Conservation (phyloP, 192 early-diverging fungal species). For the Phlyctochytrium arcticum region DNA sequence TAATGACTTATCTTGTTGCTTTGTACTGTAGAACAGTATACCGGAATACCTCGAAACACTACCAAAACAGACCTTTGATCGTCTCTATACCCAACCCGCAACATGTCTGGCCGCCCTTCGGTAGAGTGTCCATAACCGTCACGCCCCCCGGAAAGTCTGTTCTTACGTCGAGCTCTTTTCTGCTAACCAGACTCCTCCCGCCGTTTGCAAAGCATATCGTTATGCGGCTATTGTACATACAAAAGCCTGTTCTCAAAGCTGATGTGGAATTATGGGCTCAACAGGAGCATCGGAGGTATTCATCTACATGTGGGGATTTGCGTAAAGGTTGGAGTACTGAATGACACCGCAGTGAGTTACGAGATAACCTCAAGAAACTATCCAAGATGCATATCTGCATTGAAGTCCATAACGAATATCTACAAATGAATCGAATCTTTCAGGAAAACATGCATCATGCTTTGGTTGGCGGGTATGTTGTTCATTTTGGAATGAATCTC, state of each 20-base stretch:
- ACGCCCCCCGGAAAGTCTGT: not conserved
- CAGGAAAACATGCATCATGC: slow-evolving; percentile 44
- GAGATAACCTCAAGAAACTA: slow-evolving; percentile 65
- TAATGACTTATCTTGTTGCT: not conserved
- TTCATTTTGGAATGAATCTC: not conserved
- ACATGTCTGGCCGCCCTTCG: slow-evolving; percentile 91
- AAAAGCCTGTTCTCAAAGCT: slow-evolving; percentile 49
- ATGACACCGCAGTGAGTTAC: slow-evolving; percentile 51
- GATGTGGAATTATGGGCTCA: slow-evolving; percentile 65
- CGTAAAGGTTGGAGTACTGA: not conserved
- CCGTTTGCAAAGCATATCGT: slow-evolving; percentile 83
- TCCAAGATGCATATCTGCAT: slow-evolving; percentile 66
- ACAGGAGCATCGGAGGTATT: not conserved
- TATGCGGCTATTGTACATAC: slow-evolving; percentile 81
- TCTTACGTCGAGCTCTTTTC: not conserved
- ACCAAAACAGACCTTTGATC: slow-evolving; percentile 66
- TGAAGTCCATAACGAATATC: slow-evolving; percentile 39
- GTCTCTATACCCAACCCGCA: slow-evolving; percentile 83
- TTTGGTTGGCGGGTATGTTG: slow-evolving; percentile 37
- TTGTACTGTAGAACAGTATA: slow-evolving; percentile 13
- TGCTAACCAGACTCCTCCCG: slow-evolving; percentile 60
- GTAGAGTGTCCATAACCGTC: slow-evolving; percentile 27
- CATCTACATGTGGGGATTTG: too few relatives aligned
- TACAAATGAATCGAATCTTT: slow-evolving; percentile 41
- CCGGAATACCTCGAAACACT: slow-evolving; percentile 46